A percentile compares a stretch with the other conserved stretches of the same genome.
phyloP scores from a whole-genome alignment of 2,329 filamentous ascomycete genomes.

The Aspergillus brasiliensis region DNA sequence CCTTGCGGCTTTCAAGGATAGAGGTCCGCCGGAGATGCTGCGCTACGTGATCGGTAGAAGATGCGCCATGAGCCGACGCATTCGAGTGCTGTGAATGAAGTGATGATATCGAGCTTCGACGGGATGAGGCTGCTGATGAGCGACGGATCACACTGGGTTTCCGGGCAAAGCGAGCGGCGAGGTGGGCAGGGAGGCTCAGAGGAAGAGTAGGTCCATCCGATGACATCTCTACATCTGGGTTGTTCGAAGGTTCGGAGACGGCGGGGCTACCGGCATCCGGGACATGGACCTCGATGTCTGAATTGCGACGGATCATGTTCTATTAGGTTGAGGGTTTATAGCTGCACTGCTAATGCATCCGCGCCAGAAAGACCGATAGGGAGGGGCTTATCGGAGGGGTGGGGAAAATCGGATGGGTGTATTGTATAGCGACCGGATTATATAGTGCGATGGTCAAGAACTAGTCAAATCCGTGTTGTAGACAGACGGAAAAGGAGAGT shows the following conservation, averaged over 20 bases:
- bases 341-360: constrained; percentile 56
- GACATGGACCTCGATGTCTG: constrained; percentile 45
- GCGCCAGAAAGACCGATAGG: background rate
- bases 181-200: constrained; percentile 59
- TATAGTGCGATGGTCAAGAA: constrained; percentile 1
- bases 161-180: constrained; percentile 64
- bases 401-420: background rate
- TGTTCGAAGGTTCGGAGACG: constrained; percentile 28
- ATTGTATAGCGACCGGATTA: background rate
- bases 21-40: constrained; percentile 67
- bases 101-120: constrained; percentile 66
- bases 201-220: constrained; percentile 39
- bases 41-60: constrained; percentile 62
- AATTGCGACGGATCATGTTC: constrained; percentile 46
- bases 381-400: constrained; percentile 13
- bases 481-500: background rate
- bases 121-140: constrained; percentile 64
- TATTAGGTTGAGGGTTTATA: constrained; percentile 4
- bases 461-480: background rate
- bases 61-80: constrained; percentile 50
- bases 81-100: constrained; percentile 63
- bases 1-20: constrained; percentile 66
- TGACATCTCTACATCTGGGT: constrained; percentile 47
- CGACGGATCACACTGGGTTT: constrained; percentile 56
- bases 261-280: constrained; percentile 36